Conservation (phyloP, 805 yeast genomes). For the Candida insectalens region DNA sequence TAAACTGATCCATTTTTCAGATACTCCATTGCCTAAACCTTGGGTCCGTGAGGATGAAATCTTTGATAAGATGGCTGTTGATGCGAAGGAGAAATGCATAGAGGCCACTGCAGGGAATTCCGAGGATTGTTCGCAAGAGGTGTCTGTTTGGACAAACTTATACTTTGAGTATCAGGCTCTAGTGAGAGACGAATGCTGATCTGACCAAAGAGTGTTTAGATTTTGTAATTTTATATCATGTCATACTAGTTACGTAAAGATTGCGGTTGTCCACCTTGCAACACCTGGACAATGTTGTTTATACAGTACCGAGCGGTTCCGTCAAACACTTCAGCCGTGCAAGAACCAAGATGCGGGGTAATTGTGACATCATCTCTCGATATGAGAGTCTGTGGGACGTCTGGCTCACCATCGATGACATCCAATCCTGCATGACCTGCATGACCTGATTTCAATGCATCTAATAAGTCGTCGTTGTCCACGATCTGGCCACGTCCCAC, state of each 20-base stretch:
- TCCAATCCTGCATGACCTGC: slow-evolving; percentile 63
- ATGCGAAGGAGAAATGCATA: slow-evolving; percentile 21
- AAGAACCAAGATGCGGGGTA: slow-evolving; percentile 67
- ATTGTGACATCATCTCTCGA: slow-evolving; percentile 53
- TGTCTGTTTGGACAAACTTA: slow-evolving; percentile 7
- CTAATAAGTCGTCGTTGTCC: slow-evolving; percentile 55
- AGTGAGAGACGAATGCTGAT: slow-evolving; percentile 2
- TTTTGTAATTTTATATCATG: neutral
- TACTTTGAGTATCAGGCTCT: slow-evolving; percentile 7
- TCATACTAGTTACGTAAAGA: neutral
- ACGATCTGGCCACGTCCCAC: slow-evolving; percentile 69
- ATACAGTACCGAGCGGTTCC: slow-evolving; percentile 43
- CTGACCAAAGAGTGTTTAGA: neutral
- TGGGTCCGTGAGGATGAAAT: slow-evolving; percentile 30
- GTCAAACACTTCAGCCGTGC: slow-evolving; percentile 47
- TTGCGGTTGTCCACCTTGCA: slow-evolving; percentile 23
- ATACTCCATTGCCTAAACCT: slow-evolving; percentile 58
- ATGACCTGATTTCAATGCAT: slow-evolving; percentile 50
- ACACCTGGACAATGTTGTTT: slow-evolving; percentile 40
- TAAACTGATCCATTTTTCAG: slow-evolving; percentile 51
- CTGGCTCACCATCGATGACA: slow-evolving; percentile 60
- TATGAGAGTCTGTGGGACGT: slow-evolving; percentile 37
- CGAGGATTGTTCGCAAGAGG: slow-evolving; percentile 8
- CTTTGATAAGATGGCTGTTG: slow-evolving; percentile 5
- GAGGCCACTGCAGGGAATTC: slow-evolving; percentile 1